These are phyloP conservation scores for Phialophora expanda DNA, from an alignment of 2,329 filamentous ascomycete species.

Conservation along the genomic window DNA sequence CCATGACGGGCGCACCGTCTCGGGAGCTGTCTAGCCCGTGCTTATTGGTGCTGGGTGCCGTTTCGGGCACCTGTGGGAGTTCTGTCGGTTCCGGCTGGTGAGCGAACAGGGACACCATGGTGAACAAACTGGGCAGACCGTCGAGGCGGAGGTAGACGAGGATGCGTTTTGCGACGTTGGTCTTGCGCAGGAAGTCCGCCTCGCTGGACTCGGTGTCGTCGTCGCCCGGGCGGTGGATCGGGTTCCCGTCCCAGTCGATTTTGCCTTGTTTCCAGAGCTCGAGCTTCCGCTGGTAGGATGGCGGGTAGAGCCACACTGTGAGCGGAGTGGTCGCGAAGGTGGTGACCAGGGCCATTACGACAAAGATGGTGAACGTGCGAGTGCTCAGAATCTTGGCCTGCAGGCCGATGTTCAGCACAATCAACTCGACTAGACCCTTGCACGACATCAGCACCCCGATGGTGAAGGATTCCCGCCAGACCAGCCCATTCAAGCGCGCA, in stretches of 20 bases:
- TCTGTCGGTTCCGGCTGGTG: conserved; percentile 28
- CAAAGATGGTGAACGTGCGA: conserved; percentile 89
- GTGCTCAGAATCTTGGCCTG: conserved; percentile 80
- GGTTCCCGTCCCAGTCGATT: conserved; percentile 82
- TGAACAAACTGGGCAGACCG: conserved; percentile 80
- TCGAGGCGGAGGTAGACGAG: conserved; percentile 84
- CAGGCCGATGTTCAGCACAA: conserved; percentile 83
- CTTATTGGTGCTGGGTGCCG: conserved; percentile 4
- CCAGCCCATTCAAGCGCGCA: conserved; percentile 73
- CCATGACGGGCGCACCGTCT: conserved; percentile 23
- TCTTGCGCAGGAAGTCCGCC: conserved; percentile 32
- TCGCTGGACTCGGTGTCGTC: conserved; percentile 46
- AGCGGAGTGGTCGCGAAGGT: conserved; percentile 84
- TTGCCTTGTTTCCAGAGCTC: conserved; percentile 79
- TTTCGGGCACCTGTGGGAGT: conserved; percentile 38
- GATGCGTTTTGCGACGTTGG: conserved; percentile 59
- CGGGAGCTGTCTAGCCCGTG: conserved; percentile 19
- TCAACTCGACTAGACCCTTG: conserved; percentile 91
- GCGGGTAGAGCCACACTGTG: conserved; percentile 74
- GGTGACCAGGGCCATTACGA: conserved; percentile 88
- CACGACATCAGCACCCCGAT: conserved; percentile 95
- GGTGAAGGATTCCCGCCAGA: conserved; percentile 88
- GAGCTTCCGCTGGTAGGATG: conserved; percentile 75
- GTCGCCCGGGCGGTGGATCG: conserved; percentile 54
- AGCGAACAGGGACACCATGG: conserved; percentile 74